phyloP scores from a whole-genome alignment of 176 grass and related monocot genomes.

The Oryza meyeriana region DNA sequence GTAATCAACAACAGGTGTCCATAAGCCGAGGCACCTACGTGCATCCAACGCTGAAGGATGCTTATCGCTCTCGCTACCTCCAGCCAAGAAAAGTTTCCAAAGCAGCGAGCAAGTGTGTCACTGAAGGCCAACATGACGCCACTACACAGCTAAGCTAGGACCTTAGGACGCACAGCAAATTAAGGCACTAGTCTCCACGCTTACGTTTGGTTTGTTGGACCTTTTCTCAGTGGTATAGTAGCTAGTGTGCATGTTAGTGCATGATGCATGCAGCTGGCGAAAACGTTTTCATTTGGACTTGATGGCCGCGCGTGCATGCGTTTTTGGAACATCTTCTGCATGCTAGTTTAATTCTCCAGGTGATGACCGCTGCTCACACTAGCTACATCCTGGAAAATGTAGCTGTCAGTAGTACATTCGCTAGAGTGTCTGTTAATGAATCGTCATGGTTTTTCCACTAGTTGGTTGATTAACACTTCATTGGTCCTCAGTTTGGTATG shows the following conservation, averaged over 20 bases:
- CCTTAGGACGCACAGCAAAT: not conserved
- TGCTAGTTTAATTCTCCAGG: not conserved
- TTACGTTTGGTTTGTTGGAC: slow-evolving; percentile 36
- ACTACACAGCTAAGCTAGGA: not conserved
- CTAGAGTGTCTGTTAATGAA: not conserved
- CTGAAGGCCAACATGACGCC: slow-evolving; percentile 26
- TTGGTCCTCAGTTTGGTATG: not conserved
- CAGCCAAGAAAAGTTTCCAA: slow-evolving; percentile 14
- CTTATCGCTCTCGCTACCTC: slow-evolving; percentile 7
- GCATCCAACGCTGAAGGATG: not conserved
- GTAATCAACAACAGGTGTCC: slow-evolving; percentile 3
- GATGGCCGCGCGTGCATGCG: slow-evolving; percentile 1
- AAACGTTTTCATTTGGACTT: slow-evolving; percentile 20
- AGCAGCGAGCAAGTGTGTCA: not conserved
- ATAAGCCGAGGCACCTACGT: slow-evolving; percentile 5
- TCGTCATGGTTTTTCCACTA: not conserved
- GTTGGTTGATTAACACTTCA: not conserved
- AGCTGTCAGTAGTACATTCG: not conserved
- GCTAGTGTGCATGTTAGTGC: not conserved
- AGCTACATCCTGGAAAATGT: not conserved
- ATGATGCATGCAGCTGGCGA: not conserved
- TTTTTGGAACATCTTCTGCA: slow-evolving; percentile 39
- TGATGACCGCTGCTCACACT: not conserved
- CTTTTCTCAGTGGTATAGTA: slow-evolving; percentile 10
- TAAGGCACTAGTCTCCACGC: slow-evolving; percentile 29